Percentiles rank a stretch among this genome's conserved stretches.
phyloP scores from a whole-genome alignment of 305 asterid species.

The Fraxinus floribunda region DNA sequence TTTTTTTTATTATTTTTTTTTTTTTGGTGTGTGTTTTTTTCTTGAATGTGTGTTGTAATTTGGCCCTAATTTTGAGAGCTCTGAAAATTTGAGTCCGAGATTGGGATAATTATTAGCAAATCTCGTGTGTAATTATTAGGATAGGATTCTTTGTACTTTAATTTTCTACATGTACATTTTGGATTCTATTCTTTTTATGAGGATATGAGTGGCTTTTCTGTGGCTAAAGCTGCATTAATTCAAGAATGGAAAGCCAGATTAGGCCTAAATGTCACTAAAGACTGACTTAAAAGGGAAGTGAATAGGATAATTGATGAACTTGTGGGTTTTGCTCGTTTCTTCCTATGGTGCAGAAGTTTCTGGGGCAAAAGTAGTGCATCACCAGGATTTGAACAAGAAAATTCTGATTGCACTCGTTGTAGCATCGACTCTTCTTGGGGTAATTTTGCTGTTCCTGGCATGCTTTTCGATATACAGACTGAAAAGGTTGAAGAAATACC shows the following conservation, averaged over 20 bases:
- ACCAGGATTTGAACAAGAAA: conserved; percentile 74
- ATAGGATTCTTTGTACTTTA: background rate
- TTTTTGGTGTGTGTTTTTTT: background rate
- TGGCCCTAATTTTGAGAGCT: background rate
- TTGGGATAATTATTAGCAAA: conserved; percentile 19
- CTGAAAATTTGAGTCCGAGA: background rate
- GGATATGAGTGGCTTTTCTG: background rate
- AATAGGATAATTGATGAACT: background rate
- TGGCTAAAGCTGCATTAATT: background rate
- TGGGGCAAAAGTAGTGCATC: conserved; percentile 53
- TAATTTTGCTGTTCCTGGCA: conserved; percentile 42
- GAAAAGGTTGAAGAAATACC: conserved; percentile 48
- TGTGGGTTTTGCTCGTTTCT: background rate
- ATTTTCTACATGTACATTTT: background rate
- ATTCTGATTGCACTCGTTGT: conserved; percentile 72
- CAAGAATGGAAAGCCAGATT: background rate
- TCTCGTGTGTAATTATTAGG: conserved; percentile 9
- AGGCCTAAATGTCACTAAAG: background rate
- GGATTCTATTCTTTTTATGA: background rate
- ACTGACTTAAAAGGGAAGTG: background rate
- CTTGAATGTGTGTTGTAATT: background rate
- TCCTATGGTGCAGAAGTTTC: conserved; percentile 37
- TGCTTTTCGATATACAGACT: conserved; percentile 60
- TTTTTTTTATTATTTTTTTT: background rate
- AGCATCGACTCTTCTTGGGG: conserved; percentile 71